Conservation (phyloP, 768 basidiomycete genomes). For the Lentinula detonsa region DNA sequence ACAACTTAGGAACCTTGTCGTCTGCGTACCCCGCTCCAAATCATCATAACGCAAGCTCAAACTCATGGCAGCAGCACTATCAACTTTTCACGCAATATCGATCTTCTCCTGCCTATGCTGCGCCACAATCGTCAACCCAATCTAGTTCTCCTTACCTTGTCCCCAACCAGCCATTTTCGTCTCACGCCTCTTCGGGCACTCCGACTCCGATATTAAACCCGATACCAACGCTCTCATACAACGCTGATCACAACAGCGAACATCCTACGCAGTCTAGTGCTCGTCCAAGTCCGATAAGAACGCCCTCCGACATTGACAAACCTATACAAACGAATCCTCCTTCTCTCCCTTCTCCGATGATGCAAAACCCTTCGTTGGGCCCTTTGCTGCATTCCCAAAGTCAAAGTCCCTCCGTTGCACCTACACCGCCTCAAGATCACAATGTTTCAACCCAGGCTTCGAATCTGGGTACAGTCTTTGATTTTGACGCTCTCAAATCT, state of each 20-base stretch:
- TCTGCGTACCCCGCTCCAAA: neutral
- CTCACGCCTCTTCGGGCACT: neutral
- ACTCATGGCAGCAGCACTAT: neutral
- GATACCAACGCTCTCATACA: neutral
- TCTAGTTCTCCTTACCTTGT: neutral
- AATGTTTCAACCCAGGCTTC: neutral
- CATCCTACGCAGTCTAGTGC: neutral
- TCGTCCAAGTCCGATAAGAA: neutral
- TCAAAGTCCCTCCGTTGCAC: neutral
- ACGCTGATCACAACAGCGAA: neutral
- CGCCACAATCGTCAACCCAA: neutral
- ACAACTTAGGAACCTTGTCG: neutral
- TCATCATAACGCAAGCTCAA: neutral
- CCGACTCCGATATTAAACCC: neutral
- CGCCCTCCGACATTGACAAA: neutral
- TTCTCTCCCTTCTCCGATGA: neutral
- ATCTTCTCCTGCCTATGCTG: neutral
- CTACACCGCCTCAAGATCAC: neutral
- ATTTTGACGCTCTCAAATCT: constrained; percentile 2
- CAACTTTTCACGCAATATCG: neutral
- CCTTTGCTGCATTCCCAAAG: neutral
- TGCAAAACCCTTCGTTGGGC: neutral
- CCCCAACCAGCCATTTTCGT: neutral
- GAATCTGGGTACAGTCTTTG: neutral
- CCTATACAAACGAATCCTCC: neutral